These are phyloP conservation scores for Thermothielavioides terrestris DNA, from an alignment of 495 filamentous ascomycete genomes.

Conservation along the genomic window DNA sequence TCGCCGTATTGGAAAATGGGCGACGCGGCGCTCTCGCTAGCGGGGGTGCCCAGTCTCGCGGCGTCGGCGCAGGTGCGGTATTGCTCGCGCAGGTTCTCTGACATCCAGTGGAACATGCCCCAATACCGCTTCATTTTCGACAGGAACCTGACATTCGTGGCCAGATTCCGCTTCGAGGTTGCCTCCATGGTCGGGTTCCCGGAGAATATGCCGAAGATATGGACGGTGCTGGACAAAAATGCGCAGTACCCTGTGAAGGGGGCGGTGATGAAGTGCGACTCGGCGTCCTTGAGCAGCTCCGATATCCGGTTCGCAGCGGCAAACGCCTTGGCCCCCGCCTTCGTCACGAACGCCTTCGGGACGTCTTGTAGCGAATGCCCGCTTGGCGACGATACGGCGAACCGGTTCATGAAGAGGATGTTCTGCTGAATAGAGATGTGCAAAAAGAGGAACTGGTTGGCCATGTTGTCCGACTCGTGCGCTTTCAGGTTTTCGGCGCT, in stretches of 20 bases:
- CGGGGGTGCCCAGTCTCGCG: slow-evolving; percentile 43
- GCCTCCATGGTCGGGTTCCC: slow-evolving; percentile 62
- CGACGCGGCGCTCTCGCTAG: slow-evolving; percentile 45
- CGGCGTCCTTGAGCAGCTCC: slow-evolving; percentile 67
- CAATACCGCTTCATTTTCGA: slow-evolving; percentile 94
- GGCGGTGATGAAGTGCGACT: slow-evolving; percentile 71
- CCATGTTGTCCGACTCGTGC: slow-evolving; percentile 73
- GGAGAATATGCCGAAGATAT: slow-evolving; percentile 86
- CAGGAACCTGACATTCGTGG: slow-evolving; percentile 80
- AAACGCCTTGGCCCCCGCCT: slow-evolving; percentile 66
- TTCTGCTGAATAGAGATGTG: slow-evolving; percentile 87
- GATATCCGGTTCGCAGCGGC: slow-evolving; percentile 89
- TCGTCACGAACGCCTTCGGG: slow-evolving; percentile 69
- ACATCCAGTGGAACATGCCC: slow-evolving; percentile 97
- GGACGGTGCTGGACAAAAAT: slow-evolving; percentile 84
- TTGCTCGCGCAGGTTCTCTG: slow-evolving; percentile 83
- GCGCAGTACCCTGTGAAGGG: slow-evolving; percentile 94
- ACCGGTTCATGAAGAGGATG: slow-evolving; percentile 81
- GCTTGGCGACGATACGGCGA: slow-evolving; percentile 66
- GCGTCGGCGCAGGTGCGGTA: slow-evolving; percentile 82
- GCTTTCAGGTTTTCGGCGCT: slow-evolving; percentile 74
- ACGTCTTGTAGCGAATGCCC: slow-evolving; percentile 62
- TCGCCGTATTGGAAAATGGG: slow-evolving; percentile 93
- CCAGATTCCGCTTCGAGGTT: slow-evolving; percentile 76
- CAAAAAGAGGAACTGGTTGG: slow-evolving; percentile 89